A percentile compares a stretch with the other conserved stretches of the same genome.
Conservation (phyloP, 805 yeast genomes). For the Huiozyma naganishii region DNA sequence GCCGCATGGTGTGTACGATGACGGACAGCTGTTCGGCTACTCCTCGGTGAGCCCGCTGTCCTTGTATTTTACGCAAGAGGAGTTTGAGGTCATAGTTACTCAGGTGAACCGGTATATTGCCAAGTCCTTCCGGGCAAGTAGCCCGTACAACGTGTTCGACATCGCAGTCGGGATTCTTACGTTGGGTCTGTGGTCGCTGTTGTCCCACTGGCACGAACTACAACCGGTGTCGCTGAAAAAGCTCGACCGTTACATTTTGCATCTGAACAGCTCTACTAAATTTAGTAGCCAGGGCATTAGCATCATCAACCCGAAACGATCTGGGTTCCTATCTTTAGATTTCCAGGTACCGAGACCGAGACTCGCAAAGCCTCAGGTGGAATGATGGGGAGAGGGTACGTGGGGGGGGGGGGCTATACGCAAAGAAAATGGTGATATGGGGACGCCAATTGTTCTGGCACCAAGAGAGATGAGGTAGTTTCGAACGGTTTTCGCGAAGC, state of each 20-base stretch:
- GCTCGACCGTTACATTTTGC: constrained; percentile 35
- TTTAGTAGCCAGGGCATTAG: constrained; percentile 22
- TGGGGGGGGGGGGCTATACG: too few species aligned
- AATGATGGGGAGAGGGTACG: too few species aligned
- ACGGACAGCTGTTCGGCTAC: constrained; percentile 39
- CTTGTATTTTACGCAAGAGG: constrained; percentile 27
- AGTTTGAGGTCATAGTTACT: constrained; percentile 33
- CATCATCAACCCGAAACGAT: constrained; percentile 40
- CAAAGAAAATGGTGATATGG: too few species aligned
- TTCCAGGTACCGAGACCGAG: constrained; percentile 11
- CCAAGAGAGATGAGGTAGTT: too few species aligned
- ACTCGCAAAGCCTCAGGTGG: too few species aligned
- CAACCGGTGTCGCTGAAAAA: constrained; percentile 20
- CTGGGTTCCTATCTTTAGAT: constrained; percentile 41
- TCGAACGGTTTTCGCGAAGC: too few species aligned
- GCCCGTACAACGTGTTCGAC: constrained; percentile 33
- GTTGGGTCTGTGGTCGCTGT: constrained; percentile 32
- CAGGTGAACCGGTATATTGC: constrained; percentile 34
- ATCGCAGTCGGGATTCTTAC: constrained; percentile 29
- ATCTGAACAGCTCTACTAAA: constrained; percentile 21
- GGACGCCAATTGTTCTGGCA: too few species aligned
- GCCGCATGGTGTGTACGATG: constrained; percentile 31
- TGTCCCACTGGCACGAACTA: constrained; percentile 16
- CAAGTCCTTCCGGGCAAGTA: constrained; percentile 32
- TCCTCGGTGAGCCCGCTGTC: constrained; percentile 45